These are phyloP conservation scores for Aspergillus wentii DNA, from an alignment of 495 filamentous ascomycete genomes.

Conservation along the genomic window DNA sequence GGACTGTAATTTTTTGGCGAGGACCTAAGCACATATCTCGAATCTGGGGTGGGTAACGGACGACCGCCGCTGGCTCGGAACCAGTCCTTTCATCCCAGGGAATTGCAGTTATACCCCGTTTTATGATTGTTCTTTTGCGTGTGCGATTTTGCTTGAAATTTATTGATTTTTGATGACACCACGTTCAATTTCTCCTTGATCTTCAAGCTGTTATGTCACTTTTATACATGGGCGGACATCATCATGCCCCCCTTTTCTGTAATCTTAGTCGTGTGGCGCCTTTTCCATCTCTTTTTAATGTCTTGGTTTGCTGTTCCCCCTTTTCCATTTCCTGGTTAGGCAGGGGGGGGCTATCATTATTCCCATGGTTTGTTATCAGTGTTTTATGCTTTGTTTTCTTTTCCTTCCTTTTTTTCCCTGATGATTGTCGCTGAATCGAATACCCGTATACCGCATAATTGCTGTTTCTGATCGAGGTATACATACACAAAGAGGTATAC, in stretches of 20 bases:
- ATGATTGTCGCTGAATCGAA: no score
- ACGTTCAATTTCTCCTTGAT: no score
- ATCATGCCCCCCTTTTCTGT: background rate
- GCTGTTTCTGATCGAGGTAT: no score
- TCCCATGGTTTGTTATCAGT: background rate
- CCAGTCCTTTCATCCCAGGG: no score
- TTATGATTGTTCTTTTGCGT: constrained; percentile 11
- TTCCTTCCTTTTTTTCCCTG: background rate
- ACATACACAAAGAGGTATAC: no score
- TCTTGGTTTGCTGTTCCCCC: background rate
- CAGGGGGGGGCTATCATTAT: background rate
- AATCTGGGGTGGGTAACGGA: no score
- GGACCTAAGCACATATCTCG: no score
- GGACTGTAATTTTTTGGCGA: no score
- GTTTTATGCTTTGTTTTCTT: background rate
- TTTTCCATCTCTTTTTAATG: background rate
- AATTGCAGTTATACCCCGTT: constrained; percentile 16
- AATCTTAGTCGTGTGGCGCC: background rate
- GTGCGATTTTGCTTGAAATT: constrained; percentile 4
- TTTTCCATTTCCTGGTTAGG: background rate
- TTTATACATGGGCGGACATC: no score
- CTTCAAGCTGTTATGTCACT: background rate
- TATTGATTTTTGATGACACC: background rate
- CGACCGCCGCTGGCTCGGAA: no score
- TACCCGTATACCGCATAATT: no score